These are phyloP conservation scores for Acacia crassicarpa DNA, from an alignment of 306 rosid species.

Conservation along the genomic window DNA sequence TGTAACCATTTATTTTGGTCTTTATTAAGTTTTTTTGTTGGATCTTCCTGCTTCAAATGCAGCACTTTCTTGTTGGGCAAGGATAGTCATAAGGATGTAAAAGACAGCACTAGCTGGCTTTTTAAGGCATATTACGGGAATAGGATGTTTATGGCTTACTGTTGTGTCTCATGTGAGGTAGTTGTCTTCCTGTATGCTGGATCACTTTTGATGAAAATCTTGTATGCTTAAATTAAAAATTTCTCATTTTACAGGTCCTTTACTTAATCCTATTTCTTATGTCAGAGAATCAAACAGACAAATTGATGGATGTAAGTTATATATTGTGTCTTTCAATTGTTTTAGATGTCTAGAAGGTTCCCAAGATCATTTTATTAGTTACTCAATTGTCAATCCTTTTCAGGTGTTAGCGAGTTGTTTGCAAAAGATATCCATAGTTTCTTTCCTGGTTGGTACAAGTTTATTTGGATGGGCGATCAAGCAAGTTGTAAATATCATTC, in stretches of 20 bases:
- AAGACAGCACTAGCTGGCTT: conserved; percentile 96
- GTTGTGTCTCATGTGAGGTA: conserved; percentile 96
- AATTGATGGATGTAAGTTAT: conserved; percentile 67
- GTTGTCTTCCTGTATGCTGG: conserved; percentile 16
- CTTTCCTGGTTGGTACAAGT: conserved; percentile 56
- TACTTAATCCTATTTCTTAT: conserved; percentile 77
- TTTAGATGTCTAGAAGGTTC: conserved; percentile 14
- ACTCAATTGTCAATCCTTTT: conserved; percentile 29
- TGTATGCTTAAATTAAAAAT: background rate
- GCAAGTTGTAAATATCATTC: conserved; percentile 81
- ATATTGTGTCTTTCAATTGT: background rate
- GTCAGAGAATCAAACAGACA: conserved; percentile 63
- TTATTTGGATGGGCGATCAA: conserved; percentile 94
- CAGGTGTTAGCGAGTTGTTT: conserved; percentile 67
- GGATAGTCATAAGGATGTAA: conserved; percentile 95
- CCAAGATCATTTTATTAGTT: conserved; percentile 24
- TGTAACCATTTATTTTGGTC: conserved; percentile 12
- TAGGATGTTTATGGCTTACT: conserved; percentile 95
- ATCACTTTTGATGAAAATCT: background rate
- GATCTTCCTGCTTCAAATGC: conserved; percentile 37
- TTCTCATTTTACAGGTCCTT: conserved; percentile 61
- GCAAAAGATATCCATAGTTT: conserved; percentile 49
- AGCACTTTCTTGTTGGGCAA: conserved; percentile 94
- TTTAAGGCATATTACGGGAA: conserved; percentile 89
- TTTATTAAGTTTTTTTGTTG: conserved; percentile 26